Base-by-base conservation (phyloP, 2,329 filamentous ascomycete genomes). In the Gremmenia infestans region DNA sequence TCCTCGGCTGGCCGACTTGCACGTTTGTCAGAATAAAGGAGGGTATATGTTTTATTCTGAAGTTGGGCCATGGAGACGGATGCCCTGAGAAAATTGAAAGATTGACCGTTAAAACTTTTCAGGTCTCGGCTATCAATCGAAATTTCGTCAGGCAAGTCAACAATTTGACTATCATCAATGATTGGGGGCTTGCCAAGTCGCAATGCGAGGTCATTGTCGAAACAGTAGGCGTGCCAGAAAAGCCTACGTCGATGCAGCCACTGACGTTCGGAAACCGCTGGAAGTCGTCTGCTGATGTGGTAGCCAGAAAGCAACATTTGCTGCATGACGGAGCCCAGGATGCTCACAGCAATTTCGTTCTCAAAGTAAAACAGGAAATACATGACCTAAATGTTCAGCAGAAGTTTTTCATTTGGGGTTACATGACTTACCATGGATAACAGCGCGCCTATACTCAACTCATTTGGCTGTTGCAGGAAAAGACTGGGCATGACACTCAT, bases 341-440 rank as follows among this genome's bases (percentile, higher is more conserved):
- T 56, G 12, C 49, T 49, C 12, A 39, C 50, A 19, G 58, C 50
- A 35, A 51, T 17, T 14, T 54, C 50, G 23, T 56, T 52, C 28
- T 60, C 58, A 23, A 50, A 52, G 19, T 45, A 48, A 25, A 60
- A 49, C 53, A 60, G 54, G 37, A 60, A 60, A 25, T 52, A 60
- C 35, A 55, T 39, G 6, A 47, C 48, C 58, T 60, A 35, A 19
- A 6, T 14, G 4, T 32, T 51, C 25, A 40, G 50, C 37, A 54
- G 23, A 15, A 9, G 22, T 17, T 14, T 22, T n/a, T n/a, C 17
- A 17, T 25, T 22, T 6, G 25, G 25, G 17, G 17, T 19, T 25
- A 23, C n/a, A n/a, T 39, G 7, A 42, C 46, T 51, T 56, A 56
- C 55, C 15, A 50, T 40, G 5, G 50, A 58, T 19, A 58, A 14